Evolutionary conservation across 805 yeast species (phyloP).

Genomic region (Pichia pseudocactophila): DNA sequence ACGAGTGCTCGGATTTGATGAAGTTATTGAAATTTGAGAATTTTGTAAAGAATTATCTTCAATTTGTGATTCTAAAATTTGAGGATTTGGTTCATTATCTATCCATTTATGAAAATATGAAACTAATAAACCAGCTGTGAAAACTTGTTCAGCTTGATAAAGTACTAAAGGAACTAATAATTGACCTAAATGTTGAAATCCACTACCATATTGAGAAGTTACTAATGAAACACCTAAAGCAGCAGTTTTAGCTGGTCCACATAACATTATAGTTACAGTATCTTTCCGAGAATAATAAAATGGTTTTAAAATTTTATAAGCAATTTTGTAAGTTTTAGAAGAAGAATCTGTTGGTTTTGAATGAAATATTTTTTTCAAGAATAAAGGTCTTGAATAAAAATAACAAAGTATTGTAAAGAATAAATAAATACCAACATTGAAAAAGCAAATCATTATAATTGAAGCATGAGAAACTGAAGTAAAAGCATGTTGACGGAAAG

Average conservation of each 20-base stretch:
- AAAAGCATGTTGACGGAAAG: constrained; percentile 77
- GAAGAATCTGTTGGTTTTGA: constrained; percentile 39
- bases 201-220: constrained; percentile 53
- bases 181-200: constrained; percentile 54
- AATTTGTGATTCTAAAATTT: background rate
- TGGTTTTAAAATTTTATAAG: constrained; percentile 43
- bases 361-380: constrained; percentile 34
- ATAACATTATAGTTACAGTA: constrained; percentile 70
- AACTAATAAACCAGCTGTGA: constrained; percentile 68
- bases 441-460: constrained; percentile 69
- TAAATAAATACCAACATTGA: constrained; percentile 72
- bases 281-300: constrained; percentile 65
- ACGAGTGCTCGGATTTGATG: no score
- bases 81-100: constrained; percentile 17
- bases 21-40: no score
- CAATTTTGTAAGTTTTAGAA: constrained; percentile 35
- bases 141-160: constrained; percentile 81
- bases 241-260: constrained; percentile 92
- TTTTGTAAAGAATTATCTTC: background rate
- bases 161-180: constrained; percentile 75
- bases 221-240: constrained; percentile 81
- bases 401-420: constrained; percentile 64
- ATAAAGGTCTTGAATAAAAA: constrained; percentile 49
- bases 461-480: constrained; percentile 42
- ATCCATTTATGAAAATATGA: constrained; percentile 66